A percentile compares a stretch with the other conserved stretches of the same genome.
These are phyloP conservation scores for Letharia lupina DNA, from an alignment of 495 filamentous ascomycete species.

Conservation along the genomic window DNA sequence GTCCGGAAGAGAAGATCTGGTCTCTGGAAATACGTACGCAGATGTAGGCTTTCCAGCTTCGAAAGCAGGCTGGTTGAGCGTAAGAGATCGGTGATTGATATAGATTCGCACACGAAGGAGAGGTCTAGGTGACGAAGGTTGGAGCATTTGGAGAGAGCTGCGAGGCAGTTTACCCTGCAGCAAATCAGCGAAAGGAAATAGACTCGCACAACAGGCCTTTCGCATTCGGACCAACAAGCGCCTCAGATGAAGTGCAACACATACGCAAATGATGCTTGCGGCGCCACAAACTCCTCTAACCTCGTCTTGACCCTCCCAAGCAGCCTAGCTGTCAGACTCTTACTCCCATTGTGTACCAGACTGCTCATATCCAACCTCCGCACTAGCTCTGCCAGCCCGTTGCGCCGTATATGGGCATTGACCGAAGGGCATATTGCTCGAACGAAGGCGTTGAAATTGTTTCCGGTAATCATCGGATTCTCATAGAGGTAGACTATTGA, in stretches of 20 bases:
- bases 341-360: constrained; percentile 58
- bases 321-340: constrained; percentile 56
- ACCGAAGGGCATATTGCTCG: constrained; percentile 55
- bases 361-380: constrained; percentile 47
- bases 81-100: constrained; percentile 45
- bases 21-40: constrained; percentile 29
- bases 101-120: constrained; percentile 46
- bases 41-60: constrained; percentile 42
- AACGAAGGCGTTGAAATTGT: constrained; percentile 51
- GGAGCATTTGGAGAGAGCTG: constrained; percentile 53
- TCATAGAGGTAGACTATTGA: constrained; percentile 50
- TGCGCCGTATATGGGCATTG: constrained; percentile 45
- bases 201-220: not conserved
- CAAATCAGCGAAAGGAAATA: constrained; percentile 4
- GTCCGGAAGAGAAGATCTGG: no score
- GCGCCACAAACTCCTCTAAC: constrained; percentile 56
- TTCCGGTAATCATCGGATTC: constrained; percentile 42
- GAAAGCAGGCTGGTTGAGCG: constrained; percentile 42
- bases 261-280: constrained; percentile 54
- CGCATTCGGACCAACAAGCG: constrained; percentile 1
- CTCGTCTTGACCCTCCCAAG: constrained; percentile 49
- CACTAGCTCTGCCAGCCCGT: constrained; percentile 48
- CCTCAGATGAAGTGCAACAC: constrained; percentile 20
- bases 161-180: constrained; percentile 50
- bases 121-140: constrained; percentile 50